Evolutionary conservation across 2,329 filamentous ascomycete genomes (phyloP).

Genomic region (Aspergillus sp.): DNA sequence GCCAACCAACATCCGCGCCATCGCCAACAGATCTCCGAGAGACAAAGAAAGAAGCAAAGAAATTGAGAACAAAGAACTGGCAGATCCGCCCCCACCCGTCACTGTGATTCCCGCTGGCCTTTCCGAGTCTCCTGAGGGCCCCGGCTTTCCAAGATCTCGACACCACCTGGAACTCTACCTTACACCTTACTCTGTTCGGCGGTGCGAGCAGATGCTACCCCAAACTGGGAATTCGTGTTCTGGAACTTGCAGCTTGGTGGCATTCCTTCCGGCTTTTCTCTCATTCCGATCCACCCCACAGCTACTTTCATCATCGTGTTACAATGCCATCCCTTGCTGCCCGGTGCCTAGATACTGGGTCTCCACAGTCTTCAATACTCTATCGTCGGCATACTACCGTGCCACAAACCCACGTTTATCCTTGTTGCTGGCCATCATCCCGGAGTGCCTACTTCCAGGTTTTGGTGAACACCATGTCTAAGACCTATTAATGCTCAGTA

Average conservation of each 20-base stretch:
- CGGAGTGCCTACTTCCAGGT: background rate
- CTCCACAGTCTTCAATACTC: background rate
- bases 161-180: too few relatives aligned
- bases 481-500: conserved; percentile 7
- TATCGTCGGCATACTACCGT: conserved; percentile 20
- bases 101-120: background rate
- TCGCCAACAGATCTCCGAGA: conserved; percentile 9
- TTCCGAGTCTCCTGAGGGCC: background rate
- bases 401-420: conserved; percentile 2
- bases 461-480: conserved; percentile 12
- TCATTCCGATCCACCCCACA: conserved; percentile 16
- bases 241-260: background rate
- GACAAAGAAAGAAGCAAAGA: conserved; percentile 17
- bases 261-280: conserved; percentile 10
- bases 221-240: conserved; percentile 13
- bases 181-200: background rate
- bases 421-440: background rate
- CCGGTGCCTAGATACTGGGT: background rate
- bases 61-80: conserved; percentile 10
- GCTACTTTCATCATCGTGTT: conserved; percentile 17
- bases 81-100: conserved; percentile 1
- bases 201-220: background rate
- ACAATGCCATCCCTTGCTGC: conserved; percentile 7
- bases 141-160: background rate
- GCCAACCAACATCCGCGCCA: background rate